phyloP scores from a whole-genome alignment of 179 eudicot species.

The Camellia oleifera region DNA sequence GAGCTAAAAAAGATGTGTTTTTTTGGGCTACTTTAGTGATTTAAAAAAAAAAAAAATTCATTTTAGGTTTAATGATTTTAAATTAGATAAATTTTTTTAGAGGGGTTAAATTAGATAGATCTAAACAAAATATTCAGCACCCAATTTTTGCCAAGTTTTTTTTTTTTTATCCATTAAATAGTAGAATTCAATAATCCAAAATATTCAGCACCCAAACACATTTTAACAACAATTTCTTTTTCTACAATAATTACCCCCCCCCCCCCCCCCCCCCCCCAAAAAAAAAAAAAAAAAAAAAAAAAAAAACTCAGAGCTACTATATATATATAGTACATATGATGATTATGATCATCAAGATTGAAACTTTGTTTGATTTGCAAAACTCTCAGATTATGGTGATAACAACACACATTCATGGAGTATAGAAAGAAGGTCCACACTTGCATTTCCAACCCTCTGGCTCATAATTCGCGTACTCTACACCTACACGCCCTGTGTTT shows the following conservation, averaged over 20 bases:
- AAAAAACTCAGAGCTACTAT: background rate
- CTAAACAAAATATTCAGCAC: too few relatives aligned
- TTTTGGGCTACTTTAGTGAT: too few relatives aligned
- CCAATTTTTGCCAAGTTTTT: too few relatives aligned
- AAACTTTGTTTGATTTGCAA: background rate
- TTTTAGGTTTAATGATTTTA: too few relatives aligned
- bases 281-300: background rate
- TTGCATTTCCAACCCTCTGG: slow-evolving; percentile 96
- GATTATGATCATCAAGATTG: background rate
- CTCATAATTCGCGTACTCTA: slow-evolving; percentile 75
- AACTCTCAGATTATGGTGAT: background rate
- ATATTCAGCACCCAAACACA: background rate
- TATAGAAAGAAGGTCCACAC: slow-evolving; percentile 71
- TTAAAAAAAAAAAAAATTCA: too few relatives aligned
- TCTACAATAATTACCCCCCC: background rate
- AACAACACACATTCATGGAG: slow-evolving; percentile 37
- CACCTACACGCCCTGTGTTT: slow-evolving; percentile 31
- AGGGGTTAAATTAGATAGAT: too few relatives aligned
- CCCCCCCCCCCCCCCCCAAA: background rate
- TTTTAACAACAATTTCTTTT: background rate
- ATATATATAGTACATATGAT: background rate
- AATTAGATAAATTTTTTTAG: too few relatives aligned
- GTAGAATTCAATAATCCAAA: background rate
- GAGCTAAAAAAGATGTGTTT: too few relatives aligned
- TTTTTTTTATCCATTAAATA: too few relatives aligned